phyloP scores from a whole-genome alignment of 768 basidiomycete species.

The Tremella mesenterica region DNA sequence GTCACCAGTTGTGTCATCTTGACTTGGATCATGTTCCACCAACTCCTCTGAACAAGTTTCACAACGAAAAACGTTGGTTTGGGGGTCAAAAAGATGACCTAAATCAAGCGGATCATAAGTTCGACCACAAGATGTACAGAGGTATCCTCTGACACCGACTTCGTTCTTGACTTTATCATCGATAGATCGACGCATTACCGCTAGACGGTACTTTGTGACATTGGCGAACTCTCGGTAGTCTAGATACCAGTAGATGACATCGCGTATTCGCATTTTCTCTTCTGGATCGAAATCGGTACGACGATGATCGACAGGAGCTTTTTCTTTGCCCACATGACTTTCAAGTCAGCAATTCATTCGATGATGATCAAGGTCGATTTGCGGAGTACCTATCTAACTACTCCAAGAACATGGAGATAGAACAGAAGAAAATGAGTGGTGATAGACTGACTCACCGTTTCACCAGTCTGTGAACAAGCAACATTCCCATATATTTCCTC shows the following conservation, averaged over 20 bases:
- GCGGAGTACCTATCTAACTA: neutral
- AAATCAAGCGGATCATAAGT: slow-evolving; percentile 79
- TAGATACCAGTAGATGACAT: slow-evolving; percentile 90
- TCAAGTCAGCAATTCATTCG: neutral
- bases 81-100: slow-evolving; percentile 69
- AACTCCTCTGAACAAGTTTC: slow-evolving; percentile 78
- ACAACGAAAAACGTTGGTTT: slow-evolving; percentile 62
- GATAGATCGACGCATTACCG: slow-evolving; percentile 80
- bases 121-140: slow-evolving; percentile 79
- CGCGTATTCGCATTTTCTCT: slow-evolving; percentile 56
- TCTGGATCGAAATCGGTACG: neutral
- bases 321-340: slow-evolving; percentile 38
- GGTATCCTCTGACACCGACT: slow-evolving; percentile 93
- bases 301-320: slow-evolving; percentile 22
- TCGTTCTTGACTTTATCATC: slow-evolving; percentile 86
- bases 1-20: slow-evolving; percentile 44
- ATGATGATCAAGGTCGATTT: no score
- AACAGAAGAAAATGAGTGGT: no score
- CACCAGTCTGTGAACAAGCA: slow-evolving; percentile 36
- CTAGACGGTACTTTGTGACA: slow-evolving; percentile 94
- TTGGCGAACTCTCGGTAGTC: slow-evolving; percentile 93
- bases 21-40: slow-evolving; percentile 71
- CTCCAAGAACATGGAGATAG: no score
- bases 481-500: slow-evolving; percentile 37
- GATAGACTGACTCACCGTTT: slow-evolving; percentile 25